Percentiles rank a stretch among this genome's conserved stretches.
phyloP scores from a whole-genome alignment of 345 rosid genomes.

The Pugionium cornutum region DNA sequence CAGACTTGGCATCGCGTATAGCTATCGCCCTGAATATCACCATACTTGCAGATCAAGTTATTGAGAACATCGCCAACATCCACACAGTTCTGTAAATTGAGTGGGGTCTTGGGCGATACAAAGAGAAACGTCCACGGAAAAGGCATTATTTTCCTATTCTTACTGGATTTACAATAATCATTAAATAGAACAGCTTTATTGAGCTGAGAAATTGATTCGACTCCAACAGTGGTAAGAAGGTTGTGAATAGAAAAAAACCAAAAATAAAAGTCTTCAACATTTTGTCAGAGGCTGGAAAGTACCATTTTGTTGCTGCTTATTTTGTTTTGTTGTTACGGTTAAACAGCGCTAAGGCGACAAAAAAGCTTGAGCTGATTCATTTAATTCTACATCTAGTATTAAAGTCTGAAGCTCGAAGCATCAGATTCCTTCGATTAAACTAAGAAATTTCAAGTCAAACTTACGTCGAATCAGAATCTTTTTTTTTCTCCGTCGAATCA shows the following conservation, averaged over 20 bases:
- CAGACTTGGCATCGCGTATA: too few species aligned
- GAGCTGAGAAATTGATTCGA: constrained; percentile 65
- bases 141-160: constrained; percentile 69
- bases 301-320: neutral
- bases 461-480: neutral
- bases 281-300: too few species aligned
- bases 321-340: neutral
- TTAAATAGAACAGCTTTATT: constrained; percentile 65
- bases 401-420: neutral
- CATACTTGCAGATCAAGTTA: too few species aligned
- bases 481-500: too few species aligned
- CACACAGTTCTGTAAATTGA: constrained; percentile 4
- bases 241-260: too few species aligned
- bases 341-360: too few species aligned
- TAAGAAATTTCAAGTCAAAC: constrained; percentile 1
- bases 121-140: constrained; percentile 68
- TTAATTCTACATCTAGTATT: neutral
- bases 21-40: too few species aligned
- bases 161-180: constrained; percentile 77
- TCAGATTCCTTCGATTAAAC: constrained; percentile 19
- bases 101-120: constrained; percentile 41
- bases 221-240: too few species aligned
- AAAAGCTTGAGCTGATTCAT: neutral
- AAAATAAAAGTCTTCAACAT: too few species aligned
- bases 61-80: too few species aligned